Evolutionary conservation across 2,329 filamentous ascomycete species (phyloP).

Genomic region (Calonectria leucothoes): DNA sequence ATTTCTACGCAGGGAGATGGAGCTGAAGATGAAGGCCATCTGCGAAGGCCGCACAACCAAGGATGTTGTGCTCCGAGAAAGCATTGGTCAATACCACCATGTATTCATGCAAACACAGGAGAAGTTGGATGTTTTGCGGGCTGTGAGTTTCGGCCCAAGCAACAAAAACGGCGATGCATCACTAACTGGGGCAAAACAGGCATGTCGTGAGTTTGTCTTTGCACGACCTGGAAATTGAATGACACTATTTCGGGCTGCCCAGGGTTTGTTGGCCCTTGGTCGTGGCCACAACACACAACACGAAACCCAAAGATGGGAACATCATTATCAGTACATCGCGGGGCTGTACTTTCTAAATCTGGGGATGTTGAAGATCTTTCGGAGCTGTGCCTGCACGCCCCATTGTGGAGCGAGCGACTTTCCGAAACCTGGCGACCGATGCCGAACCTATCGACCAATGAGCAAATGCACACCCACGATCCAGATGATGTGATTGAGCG

Average conservation of each 20-base stretch:
- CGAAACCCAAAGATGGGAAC: neutral
- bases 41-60: slow-evolving; percentile 86
- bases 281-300: slow-evolving; percentile 35
- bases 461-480: slow-evolving; percentile 39
- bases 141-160: slow-evolving; percentile 57
- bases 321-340: slow-evolving; percentile 15
- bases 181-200: slow-evolving; percentile 42
- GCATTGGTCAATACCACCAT: slow-evolving; percentile 85
- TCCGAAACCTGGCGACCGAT: slow-evolving; percentile 26
- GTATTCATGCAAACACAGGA: slow-evolving; percentile 87
- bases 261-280: slow-evolving; percentile 43
- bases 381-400: slow-evolving; percentile 29
- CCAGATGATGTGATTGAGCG: slow-evolving; percentile 41
- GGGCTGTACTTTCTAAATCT: slow-evolving; percentile 29
- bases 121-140: slow-evolving; percentile 75
- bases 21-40: slow-evolving; percentile 95
- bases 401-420: slow-evolving; percentile 32
- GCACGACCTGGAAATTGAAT: slow-evolving; percentile 25
- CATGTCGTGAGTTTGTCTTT: slow-evolving; percentile 53
- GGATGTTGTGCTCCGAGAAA: slow-evolving; percentile 82
- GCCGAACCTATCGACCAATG: slow-evolving; percentile 36
- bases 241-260: slow-evolving; percentile 20
- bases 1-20: slow-evolving; percentile 97
- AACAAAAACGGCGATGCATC: slow-evolving; percentile 9
- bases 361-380: slow-evolving; percentile 31